Evolutionary conservation across 352 stramenopile species (phyloP).

Genomic region (Globisporangium ultimum): DNA sequence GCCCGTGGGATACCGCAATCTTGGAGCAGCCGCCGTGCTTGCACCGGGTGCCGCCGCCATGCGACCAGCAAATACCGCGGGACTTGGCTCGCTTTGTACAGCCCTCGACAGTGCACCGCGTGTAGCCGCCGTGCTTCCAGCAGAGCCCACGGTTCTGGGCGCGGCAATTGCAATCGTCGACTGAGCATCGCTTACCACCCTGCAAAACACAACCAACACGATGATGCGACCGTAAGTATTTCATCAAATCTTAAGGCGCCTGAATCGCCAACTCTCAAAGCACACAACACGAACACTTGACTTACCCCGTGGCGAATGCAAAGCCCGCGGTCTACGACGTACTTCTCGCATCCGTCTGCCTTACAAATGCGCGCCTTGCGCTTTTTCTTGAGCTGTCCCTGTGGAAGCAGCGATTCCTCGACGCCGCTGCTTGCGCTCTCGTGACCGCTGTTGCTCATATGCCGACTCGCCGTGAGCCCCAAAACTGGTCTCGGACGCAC

Average conservation of each 20-base stretch:
- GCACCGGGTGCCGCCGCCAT: conserved; percentile 35
- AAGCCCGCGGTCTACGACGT: conserved; percentile 41
- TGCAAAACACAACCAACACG: conserved; percentile 1
- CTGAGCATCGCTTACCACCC: conserved; percentile 46
- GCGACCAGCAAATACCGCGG: conserved; percentile 28
- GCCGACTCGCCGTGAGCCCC: too few species aligned
- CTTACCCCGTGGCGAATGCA: conserved; percentile 43
- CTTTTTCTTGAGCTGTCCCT: conserved; percentile 25
- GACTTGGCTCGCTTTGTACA: conserved; percentile 42
- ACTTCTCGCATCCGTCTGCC: conserved; percentile 36
- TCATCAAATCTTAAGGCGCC: not conserved
- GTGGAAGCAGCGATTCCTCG: too few species aligned
- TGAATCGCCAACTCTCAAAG: not conserved
- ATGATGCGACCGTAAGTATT: not conserved
- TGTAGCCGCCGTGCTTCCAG: conserved; percentile 46
- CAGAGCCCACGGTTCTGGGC: conserved; percentile 53
- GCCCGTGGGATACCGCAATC: conserved; percentile 49
- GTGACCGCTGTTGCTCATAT: too few species aligned
- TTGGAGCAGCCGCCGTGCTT: conserved; percentile 43
- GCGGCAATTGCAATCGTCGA: conserved; percentile 47
- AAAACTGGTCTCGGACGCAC: too few species aligned
- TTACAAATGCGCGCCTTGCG: conserved; percentile 40
- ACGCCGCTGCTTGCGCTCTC: too few species aligned
- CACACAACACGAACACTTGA: too few species aligned
- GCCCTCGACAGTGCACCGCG: conserved; percentile 30